Evolutionary conservation across 441 rosid species (phyloP), one percentile per base, ranked within the genome.

Genomic region (Adansonia madagascariensis): DNA sequence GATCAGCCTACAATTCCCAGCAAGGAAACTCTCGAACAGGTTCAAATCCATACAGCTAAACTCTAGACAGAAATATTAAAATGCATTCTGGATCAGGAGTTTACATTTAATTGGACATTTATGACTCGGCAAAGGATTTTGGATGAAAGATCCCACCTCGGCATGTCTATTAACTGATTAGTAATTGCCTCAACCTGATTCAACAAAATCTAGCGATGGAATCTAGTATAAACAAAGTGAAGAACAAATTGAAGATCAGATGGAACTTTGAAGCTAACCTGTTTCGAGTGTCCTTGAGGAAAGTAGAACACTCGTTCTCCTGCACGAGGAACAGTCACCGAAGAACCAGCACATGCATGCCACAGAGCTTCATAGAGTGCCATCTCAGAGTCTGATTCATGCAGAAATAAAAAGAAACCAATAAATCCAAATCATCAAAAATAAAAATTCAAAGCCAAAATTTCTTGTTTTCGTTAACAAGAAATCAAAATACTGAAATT

Each of bases 321-420:
- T 84, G 85, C 87, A n/a, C 91, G 87, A 53, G 99, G 98, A 17
- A 95, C 97, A 9, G 94, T 91, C 17, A 92, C 97, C 14, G 89
- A 83, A 78, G 98, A 97, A 80, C 99, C 98, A 1, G 97, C 99
- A 82, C 98, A 96, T 15, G 98, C 97, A 81, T 92, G 92, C 98
- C 99, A 94, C 0, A 95, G 94, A 89, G 91, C 99, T 77, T 82
- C 84, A 81, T 88, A 95, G 17, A 95, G 88, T 69, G 95, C 98
- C 60, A 79, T 80, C 41, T 91, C 95, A 41, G 91, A 86, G 81
- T 91, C 98, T 80, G 77, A 17, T 78, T 8, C 64, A 10, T 4
- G 27, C 7, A 60, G 93, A 11, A 7, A 60, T 20, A 93, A 57
- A 59, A 20, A 9, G 3, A 59, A 59, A 59, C 39, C 39, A 35